Conservation (phyloP, 176 grass and related monocot species). For the Microstegium vimineum region DNA sequence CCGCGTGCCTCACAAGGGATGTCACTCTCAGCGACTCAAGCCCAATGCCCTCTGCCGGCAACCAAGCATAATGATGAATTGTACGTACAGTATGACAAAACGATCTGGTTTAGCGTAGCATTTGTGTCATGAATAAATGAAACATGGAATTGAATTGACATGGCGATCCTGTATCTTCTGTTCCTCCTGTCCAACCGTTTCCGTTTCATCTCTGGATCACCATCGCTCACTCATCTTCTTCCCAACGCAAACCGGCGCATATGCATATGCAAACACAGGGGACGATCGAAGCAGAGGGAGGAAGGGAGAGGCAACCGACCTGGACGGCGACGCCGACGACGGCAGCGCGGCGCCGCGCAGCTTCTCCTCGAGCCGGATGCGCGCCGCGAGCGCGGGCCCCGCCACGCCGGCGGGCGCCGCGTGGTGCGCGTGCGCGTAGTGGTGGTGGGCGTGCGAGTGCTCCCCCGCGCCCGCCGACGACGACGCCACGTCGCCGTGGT, state of each 20-base stretch:
- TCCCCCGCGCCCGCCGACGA: background rate
- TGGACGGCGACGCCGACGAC: slow-evolving; percentile 8
- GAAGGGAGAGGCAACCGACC: background rate
- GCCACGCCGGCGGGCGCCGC: background rate
- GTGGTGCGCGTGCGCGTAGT: background rate
- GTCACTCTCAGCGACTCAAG: too few species aligned
- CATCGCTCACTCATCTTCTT: too few species aligned
- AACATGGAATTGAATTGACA: too few species aligned
- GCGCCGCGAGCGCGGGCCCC: slow-evolving; percentile 57
- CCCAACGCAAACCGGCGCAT: background rate
- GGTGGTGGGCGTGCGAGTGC: background rate
- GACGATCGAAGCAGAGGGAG: background rate
- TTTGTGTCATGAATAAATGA: too few species aligned
- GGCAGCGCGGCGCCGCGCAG: slow-evolving; percentile 38
- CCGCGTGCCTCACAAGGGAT: too few species aligned
- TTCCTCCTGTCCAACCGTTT: too few species aligned
- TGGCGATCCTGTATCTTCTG: too few species aligned
- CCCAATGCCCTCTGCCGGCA: too few species aligned
- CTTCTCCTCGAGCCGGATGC: slow-evolving; percentile 82
- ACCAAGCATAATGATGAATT: too few species aligned
- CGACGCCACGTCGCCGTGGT: slow-evolving; percentile 36
- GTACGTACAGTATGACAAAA: too few species aligned
- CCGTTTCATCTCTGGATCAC: too few species aligned
- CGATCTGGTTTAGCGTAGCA: too few species aligned
- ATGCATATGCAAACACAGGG: background rate